Evolutionary conservation across 2,329 filamentous ascomycete genomes (phyloP).

Genomic region (Nannizziopsis arthrosporioides): DNA sequence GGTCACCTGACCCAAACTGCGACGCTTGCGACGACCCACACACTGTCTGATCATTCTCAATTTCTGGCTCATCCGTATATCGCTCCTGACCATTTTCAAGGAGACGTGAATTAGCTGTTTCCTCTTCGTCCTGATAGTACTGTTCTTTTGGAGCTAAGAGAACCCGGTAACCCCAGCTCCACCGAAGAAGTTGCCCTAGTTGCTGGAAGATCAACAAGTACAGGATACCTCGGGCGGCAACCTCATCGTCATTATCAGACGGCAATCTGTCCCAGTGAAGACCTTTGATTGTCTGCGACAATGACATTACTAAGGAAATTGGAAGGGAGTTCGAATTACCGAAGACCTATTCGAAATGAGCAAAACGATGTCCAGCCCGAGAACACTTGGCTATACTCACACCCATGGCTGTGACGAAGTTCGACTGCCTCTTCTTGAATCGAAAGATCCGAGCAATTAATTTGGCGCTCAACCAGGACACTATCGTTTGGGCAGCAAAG

Average conservation of each 20-base stretch:
- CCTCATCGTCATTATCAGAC: slow-evolving; percentile 88
- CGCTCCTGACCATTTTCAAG: slow-evolving; percentile 31
- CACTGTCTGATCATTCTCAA: slow-evolving; percentile 19
- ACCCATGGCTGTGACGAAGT: slow-evolving; percentile 95
- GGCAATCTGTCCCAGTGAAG: slow-evolving; percentile 88
- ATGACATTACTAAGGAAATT: slow-evolving; percentile 86
- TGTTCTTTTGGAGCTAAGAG: slow-evolving; percentile 71
- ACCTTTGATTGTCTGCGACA: slow-evolving; percentile 82
- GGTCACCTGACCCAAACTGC: slow-evolving; percentile 29
- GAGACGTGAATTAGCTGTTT: slow-evolving; percentile 22
- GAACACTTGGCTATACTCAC: slow-evolving; percentile 32
- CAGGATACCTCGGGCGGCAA: slow-evolving; percentile 82
- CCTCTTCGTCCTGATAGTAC: slow-evolving; percentile 34
- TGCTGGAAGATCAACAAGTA: slow-evolving; percentile 98
- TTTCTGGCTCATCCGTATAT: slow-evolving; percentile 31
- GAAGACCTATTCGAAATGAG: slow-evolving; percentile 52
- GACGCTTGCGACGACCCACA: slow-evolving; percentile 13
- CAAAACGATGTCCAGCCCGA: background rate
- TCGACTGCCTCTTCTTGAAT: slow-evolving; percentile 73
- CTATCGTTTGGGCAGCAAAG: slow-evolving; percentile 73
- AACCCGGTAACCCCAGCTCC: slow-evolving; percentile 97
- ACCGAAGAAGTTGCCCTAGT: slow-evolving; percentile 83
- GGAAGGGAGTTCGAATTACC: slow-evolving; percentile 97
- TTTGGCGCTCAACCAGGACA: slow-evolving; percentile 70
- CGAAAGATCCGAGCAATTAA: slow-evolving; percentile 62